These are phyloP conservation scores for Yamadazyma mexicana DNA, from an alignment of 1,139 yeast species.

Conservation along the genomic window DNA sequence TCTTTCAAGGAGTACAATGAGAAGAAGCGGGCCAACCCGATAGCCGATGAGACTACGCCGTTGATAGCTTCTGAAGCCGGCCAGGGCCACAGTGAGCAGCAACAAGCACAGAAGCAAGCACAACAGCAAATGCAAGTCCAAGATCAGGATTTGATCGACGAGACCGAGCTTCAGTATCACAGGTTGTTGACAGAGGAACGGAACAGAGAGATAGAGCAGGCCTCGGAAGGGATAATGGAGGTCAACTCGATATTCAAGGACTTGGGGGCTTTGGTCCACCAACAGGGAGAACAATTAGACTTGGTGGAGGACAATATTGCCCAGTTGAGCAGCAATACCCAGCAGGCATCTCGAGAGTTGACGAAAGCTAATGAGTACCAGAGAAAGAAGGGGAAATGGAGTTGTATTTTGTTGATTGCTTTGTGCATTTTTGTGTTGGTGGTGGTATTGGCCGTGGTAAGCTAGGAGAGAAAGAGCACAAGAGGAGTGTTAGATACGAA, in stretches of 20 bases:
- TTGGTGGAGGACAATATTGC: slow-evolving; percentile 78
- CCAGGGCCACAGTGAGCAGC: too few relatives aligned
- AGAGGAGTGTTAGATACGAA: too few relatives aligned
- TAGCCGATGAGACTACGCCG: slow-evolving; percentile 29
- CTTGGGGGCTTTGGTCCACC: slow-evolving; percentile 70
- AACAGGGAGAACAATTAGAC: slow-evolving; percentile 84
- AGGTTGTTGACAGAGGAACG: slow-evolving; percentile 67
- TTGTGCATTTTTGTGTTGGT: slow-evolving; percentile 38
- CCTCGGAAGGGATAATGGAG: slow-evolving; percentile 77
- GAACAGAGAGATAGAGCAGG: slow-evolving; percentile 67
- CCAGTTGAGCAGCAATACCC: slow-evolving; percentile 64
- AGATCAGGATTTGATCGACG: slow-evolving; percentile 40
- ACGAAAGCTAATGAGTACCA: slow-evolving; percentile 76
- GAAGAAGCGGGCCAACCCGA: slow-evolving; percentile 28
- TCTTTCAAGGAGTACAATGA: slow-evolving; percentile 31
- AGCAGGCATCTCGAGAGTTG: slow-evolving; percentile 69
- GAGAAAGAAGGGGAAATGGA: slow-evolving; percentile 67
- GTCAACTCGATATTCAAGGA: slow-evolving; percentile 85
- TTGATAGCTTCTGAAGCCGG: slow-evolving; percentile 18
- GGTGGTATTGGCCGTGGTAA: slow-evolving; percentile 38
- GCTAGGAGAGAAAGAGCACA: slow-evolving; percentile 17
- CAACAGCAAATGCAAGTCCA: slow-evolving; percentile 33
- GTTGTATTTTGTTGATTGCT: slow-evolving; percentile 59
- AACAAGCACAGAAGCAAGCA: slow-evolving; percentile 20
- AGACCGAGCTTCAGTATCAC: slow-evolving; percentile 77